Base-by-base conservation (phyloP, 345 rosid species). In the Citrus glauca region DNA sequence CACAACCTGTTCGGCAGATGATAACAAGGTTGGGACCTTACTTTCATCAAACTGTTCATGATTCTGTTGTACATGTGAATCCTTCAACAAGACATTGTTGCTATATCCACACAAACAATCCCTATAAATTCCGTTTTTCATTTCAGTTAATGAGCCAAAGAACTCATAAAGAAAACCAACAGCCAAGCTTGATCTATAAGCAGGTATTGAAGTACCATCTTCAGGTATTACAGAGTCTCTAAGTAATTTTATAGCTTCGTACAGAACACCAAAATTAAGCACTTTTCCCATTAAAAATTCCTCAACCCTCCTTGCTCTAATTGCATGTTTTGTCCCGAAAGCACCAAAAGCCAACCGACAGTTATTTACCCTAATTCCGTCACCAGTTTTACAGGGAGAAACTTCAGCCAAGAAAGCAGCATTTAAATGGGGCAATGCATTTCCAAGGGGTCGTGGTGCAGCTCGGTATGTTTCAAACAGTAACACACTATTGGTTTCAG, bases 381-480 rank as follows among this genome's bases (percentile, higher is more conserved):
- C 76, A 79, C 82, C 81, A 71, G 79, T 69, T 74, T 82, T 80
- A 57, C 77, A 82, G 66, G 60, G 72, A 67, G 90, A 84, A 71
- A 89, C 85, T 79, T 90, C 82, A 28, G 93, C 97, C 83, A 86
- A 79, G 84, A 95, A 89, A 83, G 98, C 93, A 68, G 99, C 96
- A 79, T 91, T 93, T 72, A 89, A 50, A 82, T 91, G 89, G 6
- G 99, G 79, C 82, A 95, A 87, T 22, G 98, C 92, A 79, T 88
- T 95, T 82, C 97, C 99, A 66, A 85, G 80, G 59, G 96, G 91
- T 38, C 94, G 85, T 30, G 92, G 92, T 66, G 98, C 89, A 45
- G 98, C 96, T 77, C 99, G 84, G 81, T 92, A 92, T 63, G 91
- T 91, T 87, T 95, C 92, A 83, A 90, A 93, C 40, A 92, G 81